Evolutionary conservation across 306 rosid genomes (phyloP).

Genomic region (Lithocarpus polystachyus): DNA sequence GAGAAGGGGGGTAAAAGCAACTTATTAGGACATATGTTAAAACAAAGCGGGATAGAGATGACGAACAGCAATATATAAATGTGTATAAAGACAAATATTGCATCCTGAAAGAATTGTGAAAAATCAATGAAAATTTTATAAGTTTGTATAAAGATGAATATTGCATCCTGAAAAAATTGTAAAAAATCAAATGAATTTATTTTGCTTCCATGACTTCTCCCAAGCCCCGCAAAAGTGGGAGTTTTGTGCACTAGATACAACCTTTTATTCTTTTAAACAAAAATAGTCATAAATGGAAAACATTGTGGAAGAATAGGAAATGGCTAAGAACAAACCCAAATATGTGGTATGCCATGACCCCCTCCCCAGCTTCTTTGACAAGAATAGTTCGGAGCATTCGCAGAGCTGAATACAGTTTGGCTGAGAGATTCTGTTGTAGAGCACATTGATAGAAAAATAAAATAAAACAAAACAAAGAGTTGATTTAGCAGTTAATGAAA

Average conservation of each 20-base stretch:
- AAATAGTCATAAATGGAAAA: neutral
- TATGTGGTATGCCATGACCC: constrained; percentile 81
- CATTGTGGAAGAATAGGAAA: constrained; percentile 2
- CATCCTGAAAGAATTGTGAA: neutral
- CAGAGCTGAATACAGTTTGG: constrained; percentile 65
- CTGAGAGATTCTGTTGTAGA: constrained; percentile 61
- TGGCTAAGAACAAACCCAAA: constrained; percentile 50
- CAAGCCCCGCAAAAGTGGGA: too few species aligned
- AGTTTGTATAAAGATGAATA: neutral
- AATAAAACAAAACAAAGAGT: neutral
- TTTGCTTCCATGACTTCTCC: neutral
- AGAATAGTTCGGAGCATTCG: constrained; percentile 64
- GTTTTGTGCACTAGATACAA: too few species aligned
- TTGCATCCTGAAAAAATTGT: neutral
- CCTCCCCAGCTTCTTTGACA: constrained; percentile 67
- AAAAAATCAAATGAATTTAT: neutral
- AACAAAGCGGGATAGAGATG: neutral
- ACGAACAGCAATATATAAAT: neutral
- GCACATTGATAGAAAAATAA: neutral
- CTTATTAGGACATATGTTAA: constrained; percentile 22
- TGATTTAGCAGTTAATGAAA: neutral
- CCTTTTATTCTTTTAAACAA: neutral
- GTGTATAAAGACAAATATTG: neutral
- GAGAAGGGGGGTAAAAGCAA: constrained; percentile 5
- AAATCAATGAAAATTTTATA: neutral